Evolutionary conservation across 306 rosid genomes (phyloP).

Genomic region (Malus asiatica): DNA sequence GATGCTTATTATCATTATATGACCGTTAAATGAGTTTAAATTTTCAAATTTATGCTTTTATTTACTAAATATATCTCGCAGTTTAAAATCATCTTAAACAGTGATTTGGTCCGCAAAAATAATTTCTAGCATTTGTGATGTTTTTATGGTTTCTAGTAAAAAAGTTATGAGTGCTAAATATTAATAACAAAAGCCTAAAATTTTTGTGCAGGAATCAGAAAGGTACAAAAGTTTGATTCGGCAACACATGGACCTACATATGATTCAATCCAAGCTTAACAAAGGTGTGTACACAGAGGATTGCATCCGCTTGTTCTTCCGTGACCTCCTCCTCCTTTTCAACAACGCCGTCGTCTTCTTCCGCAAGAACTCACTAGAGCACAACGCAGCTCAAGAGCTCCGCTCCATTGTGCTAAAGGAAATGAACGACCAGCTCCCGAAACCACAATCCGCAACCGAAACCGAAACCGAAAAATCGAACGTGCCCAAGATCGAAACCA

Average conservation of each 20-base stretch:
- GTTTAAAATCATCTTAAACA: too few relatives aligned
- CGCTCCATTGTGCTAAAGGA: constrained; percentile 33
- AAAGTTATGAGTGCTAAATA: not conserved
- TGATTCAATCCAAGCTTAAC: constrained; percentile 28
- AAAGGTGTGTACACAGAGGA: constrained; percentile 26
- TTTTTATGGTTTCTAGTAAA: not conserved
- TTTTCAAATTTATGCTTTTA: too few relatives aligned
- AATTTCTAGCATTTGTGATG: too few relatives aligned
- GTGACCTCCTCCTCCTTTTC: constrained; percentile 45
- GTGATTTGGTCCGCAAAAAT: too few relatives aligned
- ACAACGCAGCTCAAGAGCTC: constrained; percentile 32
- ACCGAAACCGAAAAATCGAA: not conserved
- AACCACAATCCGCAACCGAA: not conserved
- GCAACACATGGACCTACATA: constrained; percentile 41
- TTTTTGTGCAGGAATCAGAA: constrained; percentile 34
- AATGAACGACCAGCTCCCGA: constrained; percentile 18
- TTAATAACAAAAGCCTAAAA: not conserved
- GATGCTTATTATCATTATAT: too few relatives aligned
- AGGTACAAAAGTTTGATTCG: constrained; percentile 36
- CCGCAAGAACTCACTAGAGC: constrained; percentile 23
- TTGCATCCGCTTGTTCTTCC: constrained; percentile 23
- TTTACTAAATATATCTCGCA: too few relatives aligned
- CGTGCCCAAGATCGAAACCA: constrained; percentile 13
- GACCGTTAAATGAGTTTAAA: too few relatives aligned
- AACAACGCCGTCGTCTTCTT: constrained; percentile 39